Evolutionary conservation across 2,329 filamentous ascomycete genomes (phyloP), one percentile per base, ranked within the genome.

Genomic region (Claviceps fusiformis): DNA sequence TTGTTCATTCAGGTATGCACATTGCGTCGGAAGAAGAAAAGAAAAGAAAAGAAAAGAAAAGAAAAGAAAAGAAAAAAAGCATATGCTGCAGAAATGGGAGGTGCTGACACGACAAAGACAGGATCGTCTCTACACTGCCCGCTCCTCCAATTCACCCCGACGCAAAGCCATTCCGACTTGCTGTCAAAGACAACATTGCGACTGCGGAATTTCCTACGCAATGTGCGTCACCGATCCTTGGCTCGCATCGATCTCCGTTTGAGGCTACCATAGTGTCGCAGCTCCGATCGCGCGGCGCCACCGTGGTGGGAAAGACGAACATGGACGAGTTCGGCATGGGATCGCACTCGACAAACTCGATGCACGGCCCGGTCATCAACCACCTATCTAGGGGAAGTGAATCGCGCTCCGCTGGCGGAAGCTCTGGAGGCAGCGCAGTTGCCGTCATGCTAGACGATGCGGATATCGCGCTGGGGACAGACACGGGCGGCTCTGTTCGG

Each of bases 241-340:
- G 75, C n/a, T 75, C 74, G 58, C 88, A 91, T 68, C 72, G 69
- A 41, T 89, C 86, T 58, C 88, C 91, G 4, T 92, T 87, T 68
- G 82, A 91, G 66, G 89, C 92, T 19, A 92, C 88, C 9, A 83
- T 96, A 19, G 82, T 95, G 39, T 72, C 76, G 53, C 79, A 84
- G 62, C 76, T 96, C 39, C 78, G 79, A 55, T 66, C 73, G 33
- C 76, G 79, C 5, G 86, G 85, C 46, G 83, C 81, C 6, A 68
- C 78, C 6, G 68, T 92, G 2, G 76, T 83, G 1, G 86, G 86
- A 7, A 95, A 95, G 70, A 91, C 89, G 2, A 95, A 95, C 67
- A 83, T 97, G 75, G 93, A 97, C 70, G 93, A 95, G 67, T 95
- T 95, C 67, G 90, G 91, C 33, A 95, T 95, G 91, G 90, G 90